These are phyloP conservation scores for Zygotorulaspora mrakii DNA, from an alignment of 1,139 yeast species.

Conservation along the genomic window DNA sequence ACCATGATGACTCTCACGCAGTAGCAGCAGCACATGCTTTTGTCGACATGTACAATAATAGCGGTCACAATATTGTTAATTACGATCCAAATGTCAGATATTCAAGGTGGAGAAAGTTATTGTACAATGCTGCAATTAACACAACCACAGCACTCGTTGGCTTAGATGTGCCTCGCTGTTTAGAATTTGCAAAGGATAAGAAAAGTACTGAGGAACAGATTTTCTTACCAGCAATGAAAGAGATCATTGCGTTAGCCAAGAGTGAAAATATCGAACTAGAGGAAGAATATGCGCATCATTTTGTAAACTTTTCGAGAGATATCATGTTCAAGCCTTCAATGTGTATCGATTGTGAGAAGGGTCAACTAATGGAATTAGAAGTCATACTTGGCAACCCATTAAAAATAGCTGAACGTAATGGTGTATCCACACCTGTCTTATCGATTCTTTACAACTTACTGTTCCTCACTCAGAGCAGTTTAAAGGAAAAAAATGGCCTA, in stretches of 20 bases:
- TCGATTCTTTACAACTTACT: slow-evolving; percentile 38
- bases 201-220: slow-evolving; percentile 43
- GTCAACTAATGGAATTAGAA: slow-evolving; percentile 54
- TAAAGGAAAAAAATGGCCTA: slow-evolving; percentile 35
- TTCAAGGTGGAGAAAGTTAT: slow-evolving; percentile 56
- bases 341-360: slow-evolving; percentile 53
- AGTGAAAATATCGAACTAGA: slow-evolving; percentile 45
- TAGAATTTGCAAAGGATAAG: slow-evolving; percentile 39
- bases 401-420: slow-evolving; percentile 43
- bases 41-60: slow-evolving; percentile 42
- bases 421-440: slow-evolving; percentile 38
- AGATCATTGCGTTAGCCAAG: slow-evolving; percentile 49
- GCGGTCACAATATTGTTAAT: slow-evolving; percentile 34
- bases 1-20: slow-evolving; percentile 25
- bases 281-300: slow-evolving; percentile 42
- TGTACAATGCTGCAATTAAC: slow-evolving; percentile 55
- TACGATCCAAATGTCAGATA: slow-evolving; percentile 46
- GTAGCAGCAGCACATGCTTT: slow-evolving; percentile 37
- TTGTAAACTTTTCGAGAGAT: slow-evolving; percentile 41
- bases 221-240: slow-evolving; percentile 50
- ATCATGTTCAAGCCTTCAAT: slow-evolving; percentile 56
- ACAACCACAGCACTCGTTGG: slow-evolving; percentile 51
- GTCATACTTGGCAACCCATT: slow-evolving; percentile 57
- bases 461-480: slow-evolving; percentile 37
- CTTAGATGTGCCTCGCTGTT: slow-evolving; percentile 45